Evolutionary conservation across 148 eudicot species (phyloP), one percentile per base, ranked within the genome.

Genomic region (Diospyros kaki): DNA sequence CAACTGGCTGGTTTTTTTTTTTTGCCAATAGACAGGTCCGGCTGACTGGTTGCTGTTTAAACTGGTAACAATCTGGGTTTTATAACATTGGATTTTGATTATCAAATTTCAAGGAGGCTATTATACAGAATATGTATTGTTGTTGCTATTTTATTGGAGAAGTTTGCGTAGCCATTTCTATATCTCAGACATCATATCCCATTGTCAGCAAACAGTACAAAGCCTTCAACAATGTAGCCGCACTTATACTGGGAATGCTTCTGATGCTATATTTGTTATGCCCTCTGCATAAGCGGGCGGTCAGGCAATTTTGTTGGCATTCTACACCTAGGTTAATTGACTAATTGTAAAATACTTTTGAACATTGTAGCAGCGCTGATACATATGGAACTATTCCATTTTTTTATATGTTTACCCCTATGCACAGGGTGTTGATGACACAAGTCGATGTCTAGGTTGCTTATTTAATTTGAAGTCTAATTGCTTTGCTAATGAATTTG

Each of bases 121-220:
- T 68, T 50, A n/a, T 51, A 58, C n/a, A 28, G 58, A 54, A 28
- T 50, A 52, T 18, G 28, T 17, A 18, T 50, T 3, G 10, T 9
- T 53, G 51, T 68, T 66, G 54, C 40, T 46, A 17, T 66, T 66
- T 66, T 66, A 11, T 2, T 66, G 53, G 45, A n/a, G 11, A 66
- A 17, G 51, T 66, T 7, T 44, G 38, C 0, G 28, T 43, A 48
- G 5, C 56, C 11, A 2, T 2, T 0, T 9, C 56, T 66, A 7
- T 66, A 2, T 9, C 18, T 39, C 11, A 53, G 12, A 6, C 44
- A 38, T 7, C 54, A 17, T 45, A 15, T 64, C 9, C 8, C 40
- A 11, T 46, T 46, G 68, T 46, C 14, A 17, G 45, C 18, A 12
- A 17, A n/a, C 4, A 66, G n/a, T 46, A 10, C 4, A 13, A 48